Evolutionary conservation across 352 stramenopile species (phyloP), one percentile per base, ranked within the genome.

Genomic region (Saprolegnia diclina): DNA sequence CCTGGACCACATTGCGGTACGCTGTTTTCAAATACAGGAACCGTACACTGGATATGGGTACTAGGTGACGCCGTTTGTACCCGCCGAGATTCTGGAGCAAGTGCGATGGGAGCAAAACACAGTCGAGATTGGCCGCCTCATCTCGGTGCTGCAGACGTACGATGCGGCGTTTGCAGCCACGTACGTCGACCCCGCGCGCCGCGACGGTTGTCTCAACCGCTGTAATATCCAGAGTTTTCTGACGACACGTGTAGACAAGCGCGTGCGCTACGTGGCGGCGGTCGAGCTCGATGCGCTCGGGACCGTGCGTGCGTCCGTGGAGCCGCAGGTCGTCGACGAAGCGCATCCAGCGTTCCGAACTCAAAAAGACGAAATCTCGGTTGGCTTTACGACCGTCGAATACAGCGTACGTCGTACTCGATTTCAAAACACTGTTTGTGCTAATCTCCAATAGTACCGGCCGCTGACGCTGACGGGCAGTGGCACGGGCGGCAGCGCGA

Each of bases 341-440:
- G 74, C 79, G 56, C 83, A 92, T 64, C 74, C 81, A 4, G 77
- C 77, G 0, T 92, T 77, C 61, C 80, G 76, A 56, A 82, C 77
- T 38, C 77, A 85, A 64, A 78, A 88, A 71, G 79, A 91, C 56
- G 85, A 92, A 66, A 90, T 92, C 64, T 74, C 82, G 4, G 83
- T 91, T 24, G 80, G 81, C 6, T 82, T 92, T 48, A 80, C 73
- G 4, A 90, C 85, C n/a, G 75, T 82, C 56, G 80, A 90, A 74
- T 90, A 92, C 65, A 74, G 77, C 65, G 72, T 77, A 62, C 26
- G 64, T 16, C 29, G n/a, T 3, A 48, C 42, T 14, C 42, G 42
- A 14, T 48, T 48, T n/a, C 42, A n/a, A 48, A n/a, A 48, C 42
- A n/a, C 11, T n/a, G 13, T 48, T 48, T 9, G 7, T 9, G 7